Base-by-base conservation (phyloP, 371 early-diverging fungal species). In the Mortierella sp. region DNA sequence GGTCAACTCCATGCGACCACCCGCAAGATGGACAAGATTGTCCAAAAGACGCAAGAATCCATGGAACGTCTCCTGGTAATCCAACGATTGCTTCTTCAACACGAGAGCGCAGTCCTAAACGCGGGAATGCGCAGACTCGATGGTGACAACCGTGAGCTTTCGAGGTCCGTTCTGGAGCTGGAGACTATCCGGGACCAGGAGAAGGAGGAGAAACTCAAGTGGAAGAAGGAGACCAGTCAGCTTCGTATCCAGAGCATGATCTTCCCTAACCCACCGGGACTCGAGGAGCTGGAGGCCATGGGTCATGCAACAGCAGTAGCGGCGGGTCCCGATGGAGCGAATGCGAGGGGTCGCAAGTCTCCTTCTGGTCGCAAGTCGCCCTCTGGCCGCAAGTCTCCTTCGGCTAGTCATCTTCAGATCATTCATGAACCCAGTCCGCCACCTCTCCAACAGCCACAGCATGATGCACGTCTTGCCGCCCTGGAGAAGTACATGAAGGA, bases 221-320 rank as follows among this genome's bases (percentile, higher is more conserved):
- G 86, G 86, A 82, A 81, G 77, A 86, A 86, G 55, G 82, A 86
- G 63, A 80, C 79, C 19, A 72, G 82, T 21, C 82, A 86, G 8
- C 82, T 86, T n/a, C 74, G 86, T 16, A 86, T 86, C 63, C 82
- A 82, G 74, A 82, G 82, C n/a, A 86, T 86, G 86, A 80, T 86
- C 42, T 82, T 86, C 57, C 86, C 86, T 0, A 82, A 77, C 19
- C 82, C 80, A 4, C 80, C 80, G 34, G 86, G 86, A 0, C 13
- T 79, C n/a, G 82, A 78, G 6, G 78, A 82, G n/a, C 16, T 45
- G 42, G 57, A 58, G 24, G 21, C 60, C 1, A 63, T 72, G 73
- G 50, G 50, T 16, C 50, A 50, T 50, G 50, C 50, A 11, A 16
- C 50, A 3, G 55, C 68, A 1, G 52, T 42, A 5, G 65, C 50